Conservation (phyloP, 1,284 basidiomycete genomes). For the Coniophora puteana region DNA sequence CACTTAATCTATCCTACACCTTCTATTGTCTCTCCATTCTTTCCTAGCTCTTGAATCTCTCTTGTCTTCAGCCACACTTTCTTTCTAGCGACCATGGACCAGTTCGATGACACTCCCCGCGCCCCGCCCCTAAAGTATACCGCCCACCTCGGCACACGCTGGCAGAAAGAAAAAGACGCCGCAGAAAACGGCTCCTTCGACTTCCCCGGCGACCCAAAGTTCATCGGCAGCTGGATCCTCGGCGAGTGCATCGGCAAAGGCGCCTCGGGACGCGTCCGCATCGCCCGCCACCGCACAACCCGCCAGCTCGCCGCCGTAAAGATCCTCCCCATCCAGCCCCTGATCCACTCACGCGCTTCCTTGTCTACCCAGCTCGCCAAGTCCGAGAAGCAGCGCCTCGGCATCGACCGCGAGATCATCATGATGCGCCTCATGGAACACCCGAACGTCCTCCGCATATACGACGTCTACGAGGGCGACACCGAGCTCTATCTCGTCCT, state of each 20-base stretch:
- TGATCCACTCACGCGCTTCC: constrained; percentile 76
- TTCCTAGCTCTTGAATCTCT: background rate
- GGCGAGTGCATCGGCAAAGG: constrained; percentile 96
- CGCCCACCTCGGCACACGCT: constrained; percentile 71
- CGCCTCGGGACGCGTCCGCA: constrained; percentile 92
- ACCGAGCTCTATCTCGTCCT: constrained; percentile 93
- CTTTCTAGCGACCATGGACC: constrained; percentile 6
- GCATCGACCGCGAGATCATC: constrained; percentile 95
- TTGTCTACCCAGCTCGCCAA: constrained; percentile 72
- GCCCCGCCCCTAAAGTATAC: constrained; percentile 65
- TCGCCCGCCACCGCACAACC: constrained; percentile 86
- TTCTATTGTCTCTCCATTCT: background rate
- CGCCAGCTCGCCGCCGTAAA: constrained; percentile 97
- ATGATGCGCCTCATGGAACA: constrained; percentile 99
- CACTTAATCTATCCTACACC: background rate
- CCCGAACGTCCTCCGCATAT: constrained; percentile 93
- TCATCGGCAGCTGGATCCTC: constrained; percentile 80
- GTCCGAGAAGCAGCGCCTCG: constrained; percentile 85
- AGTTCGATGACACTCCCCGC: constrained; percentile 35
- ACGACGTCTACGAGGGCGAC: constrained; percentile 96
- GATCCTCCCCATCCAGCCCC: constrained; percentile 88
- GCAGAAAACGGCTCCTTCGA: constrained; percentile 67
- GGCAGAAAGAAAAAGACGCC: constrained; percentile 79
- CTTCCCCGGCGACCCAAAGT: constrained; percentile 69
- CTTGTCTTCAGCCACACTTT: background rate